Conservation (phyloP, 2,329 filamentous ascomycete species). For the Epicoccum nigrum region DNA sequence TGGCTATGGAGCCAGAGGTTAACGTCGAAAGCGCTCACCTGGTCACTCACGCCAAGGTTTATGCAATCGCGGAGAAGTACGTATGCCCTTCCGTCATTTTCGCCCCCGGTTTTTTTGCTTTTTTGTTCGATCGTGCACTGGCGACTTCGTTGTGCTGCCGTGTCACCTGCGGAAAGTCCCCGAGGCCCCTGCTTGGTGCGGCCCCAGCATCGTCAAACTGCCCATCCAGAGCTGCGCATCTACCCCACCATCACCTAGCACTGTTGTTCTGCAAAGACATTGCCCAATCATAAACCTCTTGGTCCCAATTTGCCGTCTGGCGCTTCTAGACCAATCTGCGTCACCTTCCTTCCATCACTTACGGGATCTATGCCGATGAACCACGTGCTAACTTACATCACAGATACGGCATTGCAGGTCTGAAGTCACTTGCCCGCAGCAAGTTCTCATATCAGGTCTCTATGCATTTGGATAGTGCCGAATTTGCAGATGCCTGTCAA, state of each 20-base stretch:
- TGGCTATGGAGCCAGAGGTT: conserved; percentile 40
- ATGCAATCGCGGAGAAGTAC: conserved; percentile 58
- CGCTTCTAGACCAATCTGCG: conserved; percentile 26
- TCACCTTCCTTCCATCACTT: conserved; percentile 22
- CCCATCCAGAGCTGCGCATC: conserved; percentile 25
- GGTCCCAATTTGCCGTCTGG: conserved; percentile 12
- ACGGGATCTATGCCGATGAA: conserved; percentile 2
- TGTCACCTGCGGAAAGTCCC: conserved; percentile 29
- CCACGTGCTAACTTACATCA: conserved; percentile 30
- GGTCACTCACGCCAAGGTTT: conserved; percentile 55
- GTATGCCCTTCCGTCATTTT: conserved; percentile 28
- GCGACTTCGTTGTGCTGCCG: conserved; percentile 7
- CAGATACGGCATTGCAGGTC: conserved; percentile 55
- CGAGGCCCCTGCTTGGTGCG: conserved; percentile 40
- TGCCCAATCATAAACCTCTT: conserved; percentile 25
- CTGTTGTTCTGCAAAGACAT: not conserved
- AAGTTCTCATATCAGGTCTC: conserved; percentile 56
- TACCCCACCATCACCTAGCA: conserved; percentile 10
- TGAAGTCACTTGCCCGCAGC: conserved; percentile 53
- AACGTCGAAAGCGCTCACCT: conserved; percentile 51
- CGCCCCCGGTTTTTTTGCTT: conserved; percentile 20
- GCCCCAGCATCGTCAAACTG: conserved; percentile 26
- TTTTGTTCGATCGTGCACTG: conserved; percentile 18
- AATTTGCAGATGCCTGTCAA: conserved; percentile 56
- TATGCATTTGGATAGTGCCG: conserved; percentile 51